phyloP scores from a whole-genome alignment of 2,329 filamentous ascomycete genomes.

The Teratosphaeria nubilosa region DNA sequence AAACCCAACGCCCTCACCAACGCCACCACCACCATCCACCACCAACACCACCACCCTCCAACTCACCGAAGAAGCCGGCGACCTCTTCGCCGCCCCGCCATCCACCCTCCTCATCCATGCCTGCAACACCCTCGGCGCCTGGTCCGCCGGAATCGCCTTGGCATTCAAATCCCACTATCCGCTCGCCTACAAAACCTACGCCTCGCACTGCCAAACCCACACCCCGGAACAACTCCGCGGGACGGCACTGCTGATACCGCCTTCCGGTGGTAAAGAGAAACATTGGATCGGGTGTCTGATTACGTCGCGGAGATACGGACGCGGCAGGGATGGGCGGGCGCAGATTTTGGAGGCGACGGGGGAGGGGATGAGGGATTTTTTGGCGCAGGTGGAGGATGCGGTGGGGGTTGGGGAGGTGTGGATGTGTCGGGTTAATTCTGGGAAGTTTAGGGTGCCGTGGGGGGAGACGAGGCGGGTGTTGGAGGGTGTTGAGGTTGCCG shows the following conservation, averaged over 20 bases:
- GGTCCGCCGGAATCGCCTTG: conserved; percentile 50
- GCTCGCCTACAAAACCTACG: conserved; percentile 39
- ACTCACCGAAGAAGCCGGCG: conserved; percentile 25
- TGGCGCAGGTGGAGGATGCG: conserved; percentile 30
- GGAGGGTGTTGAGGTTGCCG: conserved; percentile 25
- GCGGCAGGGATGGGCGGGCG: conserved; percentile 29
- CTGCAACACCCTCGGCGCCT: conserved; percentile 48
- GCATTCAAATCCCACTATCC: conserved; percentile 44
- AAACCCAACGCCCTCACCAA: neutral
- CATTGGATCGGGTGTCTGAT: conserved; percentile 53
- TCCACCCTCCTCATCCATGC: conserved; percentile 47
- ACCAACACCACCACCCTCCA: conserved; percentile 1
- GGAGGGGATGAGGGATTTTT: conserved; percentile 39
- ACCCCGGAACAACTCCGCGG: conserved; percentile 29
- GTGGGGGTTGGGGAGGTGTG: conserved; percentile 11
- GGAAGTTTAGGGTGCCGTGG: conserved; percentile 48
- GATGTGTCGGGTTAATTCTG: conserved; percentile 44
- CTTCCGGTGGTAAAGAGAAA: neutral
- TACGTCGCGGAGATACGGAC: conserved; percentile 43
- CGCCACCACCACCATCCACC: neutral
- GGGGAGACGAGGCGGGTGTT: conserved; percentile 36
- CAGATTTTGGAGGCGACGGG: conserved; percentile 42
- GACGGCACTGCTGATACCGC: conserved; percentile 44
- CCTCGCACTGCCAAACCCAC: conserved; percentile 34
- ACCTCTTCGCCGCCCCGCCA: conserved; percentile 45